A percentile compares a stretch with the other conserved stretches of the same genome.
phyloP scores from a whole-genome alignment of 345 rosid genomes.

The Lagerstroemia speciosa region DNA sequence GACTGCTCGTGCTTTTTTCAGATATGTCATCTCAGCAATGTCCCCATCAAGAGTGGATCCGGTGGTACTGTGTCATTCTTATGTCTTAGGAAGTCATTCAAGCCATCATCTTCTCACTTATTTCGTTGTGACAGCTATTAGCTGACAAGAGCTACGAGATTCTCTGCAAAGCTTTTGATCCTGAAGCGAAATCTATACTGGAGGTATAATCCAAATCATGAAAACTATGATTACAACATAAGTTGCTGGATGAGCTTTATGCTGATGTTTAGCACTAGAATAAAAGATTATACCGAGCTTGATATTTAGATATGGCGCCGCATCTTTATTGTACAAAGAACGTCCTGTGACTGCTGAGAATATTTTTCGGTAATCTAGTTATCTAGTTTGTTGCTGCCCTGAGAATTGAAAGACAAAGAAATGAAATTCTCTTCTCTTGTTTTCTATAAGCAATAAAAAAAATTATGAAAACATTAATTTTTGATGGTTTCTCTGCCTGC shows the following conservation, averaged over 20 bases:
- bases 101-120: background rate
- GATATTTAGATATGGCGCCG: background rate
- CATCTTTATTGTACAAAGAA: background rate
- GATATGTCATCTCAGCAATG: conserved; percentile 64
- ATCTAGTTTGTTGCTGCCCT: background rate
- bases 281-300: background rate
- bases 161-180: conserved; percentile 79
- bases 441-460: too few species aligned
- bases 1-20: conserved; percentile 16
- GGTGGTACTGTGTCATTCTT: conserved; percentile 31
- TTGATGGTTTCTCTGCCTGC: background rate
- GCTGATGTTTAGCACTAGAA: background rate
- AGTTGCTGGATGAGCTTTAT: background rate
- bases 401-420: background rate
- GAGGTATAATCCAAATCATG: conserved; percentile 36
- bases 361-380: background rate
- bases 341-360: background rate
- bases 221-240: background rate
- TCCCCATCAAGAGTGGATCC: conserved; percentile 75
- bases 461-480: background rate
- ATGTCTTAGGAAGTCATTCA: background rate
- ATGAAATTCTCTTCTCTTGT: background rate
- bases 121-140: conserved; percentile 30
- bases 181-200: conserved; percentile 49
- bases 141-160: conserved; percentile 57